Evolutionary conservation across 495 filamentous ascomycete genomes (phyloP), one percentile per base, ranked within the genome.

Genomic region (Alectoria sarmentosa): DNA sequence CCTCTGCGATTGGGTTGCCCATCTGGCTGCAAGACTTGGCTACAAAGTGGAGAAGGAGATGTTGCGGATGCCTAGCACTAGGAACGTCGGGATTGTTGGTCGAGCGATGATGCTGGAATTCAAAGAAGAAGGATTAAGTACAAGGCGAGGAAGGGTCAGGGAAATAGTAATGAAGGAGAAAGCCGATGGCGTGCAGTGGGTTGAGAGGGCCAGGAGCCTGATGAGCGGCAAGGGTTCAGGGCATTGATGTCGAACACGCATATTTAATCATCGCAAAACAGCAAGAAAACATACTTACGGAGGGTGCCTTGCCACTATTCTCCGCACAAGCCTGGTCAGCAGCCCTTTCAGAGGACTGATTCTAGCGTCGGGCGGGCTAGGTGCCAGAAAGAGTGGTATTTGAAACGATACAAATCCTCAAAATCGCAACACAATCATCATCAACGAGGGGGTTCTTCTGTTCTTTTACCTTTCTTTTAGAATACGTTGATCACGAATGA

Each of bases 11-110:
- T 70, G 52, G 66, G 70, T 66, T 17, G 38, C 38, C n/a, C 58
- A 75, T 41, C 79, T 98, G 37, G 84, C 89, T 1, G 71, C 70
- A 21, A 85, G 89, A 34, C 78, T 90, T 61, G 92, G 90, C 0
- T 96, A 85, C 79, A 79, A 80, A 5, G 80, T 89, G 9, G 90
- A 97, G 72, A 87, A 80, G 63, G 91, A 93, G 61, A 82, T 90
- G 76, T 71, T 98, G 58, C 78, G 90, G 46, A 95, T 97, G 61
- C 92, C 93, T 14, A 94, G 90, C 73, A 96, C 93, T 48, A 79
- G 95, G 65, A 97, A 98, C 75, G 80, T 86, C 28, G 90, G 83
- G 0, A 76, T 98, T 34, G 66, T 97, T 65, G 92, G 93, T 21
- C 80, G 84, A 14, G 66, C 73, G 17, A 64, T 67, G 62, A 49